Evolutionary conservation across 371 early-diverging fungal genomes (phyloP).

Genomic region (Mortierella sp.): DNA sequence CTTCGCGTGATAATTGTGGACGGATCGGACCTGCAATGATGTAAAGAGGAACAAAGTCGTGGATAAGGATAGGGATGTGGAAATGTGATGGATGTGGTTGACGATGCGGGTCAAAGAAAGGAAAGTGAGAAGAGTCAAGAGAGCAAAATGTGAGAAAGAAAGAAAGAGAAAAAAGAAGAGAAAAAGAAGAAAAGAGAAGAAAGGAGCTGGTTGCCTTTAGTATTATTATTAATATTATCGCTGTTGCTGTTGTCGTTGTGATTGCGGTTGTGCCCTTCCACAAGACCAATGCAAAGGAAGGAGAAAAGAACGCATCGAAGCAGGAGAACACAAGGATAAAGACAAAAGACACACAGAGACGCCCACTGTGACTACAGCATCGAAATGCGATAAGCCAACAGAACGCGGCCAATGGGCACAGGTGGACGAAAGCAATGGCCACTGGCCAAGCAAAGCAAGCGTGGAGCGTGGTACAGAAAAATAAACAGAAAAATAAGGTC

Average conservation of each 20-base stretch:
- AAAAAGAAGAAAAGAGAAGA: neutral
- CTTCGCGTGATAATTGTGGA: conserved; percentile 8
- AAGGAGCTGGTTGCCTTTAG: neutral
- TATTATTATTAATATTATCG: no score
- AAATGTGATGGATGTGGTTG: neutral
- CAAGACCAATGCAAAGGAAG: no score
- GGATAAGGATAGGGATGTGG: neutral
- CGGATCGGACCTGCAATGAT: neutral
- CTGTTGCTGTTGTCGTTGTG: no score
- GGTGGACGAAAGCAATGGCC: conserved; percentile 26
- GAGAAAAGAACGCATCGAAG: neutral
- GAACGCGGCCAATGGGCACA: conserved; percentile 23
- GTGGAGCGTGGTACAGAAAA: neutral
- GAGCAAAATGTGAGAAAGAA: neutral
- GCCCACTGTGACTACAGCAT: no score
- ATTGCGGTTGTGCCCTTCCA: no score
- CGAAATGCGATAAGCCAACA: conserved; percentile 26
- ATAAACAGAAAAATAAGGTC: neutral
- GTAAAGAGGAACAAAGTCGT: neutral
- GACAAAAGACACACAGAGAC: no score
- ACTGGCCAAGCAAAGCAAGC: neutral
- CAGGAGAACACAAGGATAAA: neutral
- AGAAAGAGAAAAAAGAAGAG: conserved; percentile 12
- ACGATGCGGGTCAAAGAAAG: neutral
- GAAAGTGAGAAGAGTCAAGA: neutral